Base-by-base conservation (phyloP, 1,284 basidiomycete species). In the Fomes fomentarius region DNA sequence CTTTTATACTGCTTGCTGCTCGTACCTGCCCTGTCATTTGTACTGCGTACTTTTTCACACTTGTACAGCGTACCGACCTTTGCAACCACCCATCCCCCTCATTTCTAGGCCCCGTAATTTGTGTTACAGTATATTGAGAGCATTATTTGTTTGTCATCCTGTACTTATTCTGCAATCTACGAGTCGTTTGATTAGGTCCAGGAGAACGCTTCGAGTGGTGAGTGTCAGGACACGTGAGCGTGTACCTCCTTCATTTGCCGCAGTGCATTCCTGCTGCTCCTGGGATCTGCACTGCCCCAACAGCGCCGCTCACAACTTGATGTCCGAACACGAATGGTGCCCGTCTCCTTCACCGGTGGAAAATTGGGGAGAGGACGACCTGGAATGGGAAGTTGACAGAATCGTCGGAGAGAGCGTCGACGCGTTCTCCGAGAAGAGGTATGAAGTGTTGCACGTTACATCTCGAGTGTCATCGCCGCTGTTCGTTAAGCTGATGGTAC, bases 121-220 rank as follows among this genome's bases (percentile, higher is more conserved):
- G 71, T 72, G 63, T 72, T 71, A 72, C 71, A 69, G 67, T 70
- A 74, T 74, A 76, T 77, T 74, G 77, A 77, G 59, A 79, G 79
- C 78, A 76, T 77, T 79, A 80, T 78, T 78, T 72, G 79, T 77
- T 77, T 81, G 78, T 78, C 78, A 80, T 78, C 77, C 74, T 84
- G 82, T 85, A 85, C 81, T 84, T 80, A 80, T 83, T 79, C 76
- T 71, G 67, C 71, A 72, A 72, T 72, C 67, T 69, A 61, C 56
- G 63, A 65, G 60, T 61, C 60, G 56, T 62, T 62, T 58, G 57
- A 59, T 60, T 58, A 62, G 57, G 60, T 62, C 47, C 52, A 56
- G 60, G 50, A 54, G 26, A 47, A 10, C 26, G n/a, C n/a, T n/a
- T n/a, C n/a, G n/a, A n/a, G n/a, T n/a, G n/a, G n/a, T n/a, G n/a